phyloP scores from a whole-genome alignment of 1,284 basidiomycete genomes.

The Trametes versicolor region DNA sequence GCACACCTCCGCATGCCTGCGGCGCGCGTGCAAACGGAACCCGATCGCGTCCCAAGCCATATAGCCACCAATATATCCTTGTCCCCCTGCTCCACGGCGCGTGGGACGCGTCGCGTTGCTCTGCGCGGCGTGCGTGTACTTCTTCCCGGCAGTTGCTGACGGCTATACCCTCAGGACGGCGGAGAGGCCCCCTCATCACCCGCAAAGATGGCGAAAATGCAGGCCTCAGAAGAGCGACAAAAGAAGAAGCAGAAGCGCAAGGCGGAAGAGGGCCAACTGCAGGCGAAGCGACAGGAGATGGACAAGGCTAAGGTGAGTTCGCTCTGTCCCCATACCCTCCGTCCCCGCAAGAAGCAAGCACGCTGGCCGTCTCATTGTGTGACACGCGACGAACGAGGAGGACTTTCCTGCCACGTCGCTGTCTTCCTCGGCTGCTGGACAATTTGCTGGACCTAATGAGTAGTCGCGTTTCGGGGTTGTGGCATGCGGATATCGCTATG shows the following conservation, averaged over 20 bases:
- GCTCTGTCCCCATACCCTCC: too few relatives aligned
- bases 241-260: slow-evolving; percentile 73
- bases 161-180: slow-evolving; percentile 36
- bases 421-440: neutral
- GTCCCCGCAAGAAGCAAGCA: neutral
- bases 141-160: neutral
- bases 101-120: slow-evolving; percentile 24
- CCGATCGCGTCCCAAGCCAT: slow-evolving; percentile 15
- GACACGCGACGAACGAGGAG: neutral
- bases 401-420: too few relatives aligned
- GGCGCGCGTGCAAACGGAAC: slow-evolving; percentile 20
- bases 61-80: too few relatives aligned
- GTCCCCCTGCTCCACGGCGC: neutral
- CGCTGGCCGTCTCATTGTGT: neutral
- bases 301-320: slow-evolving; percentile 79
- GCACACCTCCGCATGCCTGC: slow-evolving; percentile 25
- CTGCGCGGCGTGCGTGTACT: neutral
- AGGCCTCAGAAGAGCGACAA: slow-evolving; percentile 52
- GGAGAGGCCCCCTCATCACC: slow-evolving; percentile 48
- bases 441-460: neutral
- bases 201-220: slow-evolving; percentile 50
- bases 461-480: neutral
- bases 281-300: slow-evolving; percentile 78
- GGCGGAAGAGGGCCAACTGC: slow-evolving; percentile 73
- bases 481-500: neutral